Conservation (phyloP, 768 basidiomycete species). For the Rossbeevera mucosa region DNA sequence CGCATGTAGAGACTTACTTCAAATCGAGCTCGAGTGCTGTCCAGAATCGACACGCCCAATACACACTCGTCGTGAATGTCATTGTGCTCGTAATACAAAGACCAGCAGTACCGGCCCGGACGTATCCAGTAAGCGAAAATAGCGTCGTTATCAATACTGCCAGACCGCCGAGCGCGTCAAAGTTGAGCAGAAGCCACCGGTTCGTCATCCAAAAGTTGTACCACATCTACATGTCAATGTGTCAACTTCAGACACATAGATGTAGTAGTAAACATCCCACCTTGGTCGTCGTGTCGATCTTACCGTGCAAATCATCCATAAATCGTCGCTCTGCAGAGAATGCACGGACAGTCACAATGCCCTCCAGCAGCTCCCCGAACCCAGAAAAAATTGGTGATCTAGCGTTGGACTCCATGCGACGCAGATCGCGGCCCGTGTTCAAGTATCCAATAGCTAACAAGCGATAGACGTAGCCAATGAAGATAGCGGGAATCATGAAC, state of each 20-base stretch:
- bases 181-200: slow-evolving; percentile 79
- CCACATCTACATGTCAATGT: slow-evolving; percentile 52
- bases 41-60: slow-evolving; percentile 48
- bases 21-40: slow-evolving; percentile 67
- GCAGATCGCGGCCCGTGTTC: slow-evolving; percentile 76
- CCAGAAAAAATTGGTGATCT: slow-evolving; percentile 81
- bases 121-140: slow-evolving; percentile 63
- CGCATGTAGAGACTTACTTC: slow-evolving; percentile 45
- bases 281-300: slow-evolving; percentile 76
- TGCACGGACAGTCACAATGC: slow-evolving; percentile 89
- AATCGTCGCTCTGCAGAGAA: slow-evolving; percentile 81
- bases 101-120: slow-evolving; percentile 60
- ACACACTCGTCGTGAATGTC: slow-evolving; percentile 49
- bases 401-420: slow-evolving; percentile 88
- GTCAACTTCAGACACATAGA: neutral
- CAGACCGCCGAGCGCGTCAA: slow-evolving; percentile 71
- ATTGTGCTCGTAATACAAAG: slow-evolving; percentile 74
- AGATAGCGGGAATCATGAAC: slow-evolving; percentile 72
- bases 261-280: slow-evolving; percentile 30
- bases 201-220: slow-evolving; percentile 89
- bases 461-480: slow-evolving; percentile 74
- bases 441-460: slow-evolving; percentile 67
- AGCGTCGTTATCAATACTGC: slow-evolving; percentile 73
- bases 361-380: slow-evolving; percentile 78
- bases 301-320: slow-evolving; percentile 65